Evolutionary conservation across 768 basidiomycete species (phyloP), one percentile per base, ranked within the genome.

Genomic region (Leucocoprinus sp.): DNA sequence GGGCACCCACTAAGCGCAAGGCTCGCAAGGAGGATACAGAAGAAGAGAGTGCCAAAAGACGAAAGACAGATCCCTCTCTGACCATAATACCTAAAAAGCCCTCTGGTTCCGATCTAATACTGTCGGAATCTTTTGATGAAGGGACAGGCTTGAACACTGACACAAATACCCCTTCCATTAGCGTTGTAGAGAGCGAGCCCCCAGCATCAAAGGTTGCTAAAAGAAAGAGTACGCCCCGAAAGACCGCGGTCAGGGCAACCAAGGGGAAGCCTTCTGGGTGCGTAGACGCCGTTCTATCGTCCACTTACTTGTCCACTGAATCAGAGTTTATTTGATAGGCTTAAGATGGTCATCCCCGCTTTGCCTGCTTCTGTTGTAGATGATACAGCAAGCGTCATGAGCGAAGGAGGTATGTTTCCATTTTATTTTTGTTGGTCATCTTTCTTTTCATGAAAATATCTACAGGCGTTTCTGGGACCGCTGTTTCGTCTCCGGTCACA

Each of bases 401-500:
- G 82, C 49, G 84, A 86, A 75, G 74, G 46, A 27, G 46, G 84
- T 82, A 52, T 52, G 59, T 33, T 11, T 6, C 29, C 39, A 8
- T 21, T 27, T 35, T 28, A 28, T n/a, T 5, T 36, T 8, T 26
- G 9, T 15, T 17, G n/a, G n/a, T 31, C 19, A n/a, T 41, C 17
- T 27, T 21, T 43, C 42, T 48, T 45, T 33, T 39, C 56, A 38
- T 37, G 43, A 37, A 44, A 38, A 45, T 43, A 28, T 29, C 51
- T 76, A n/a, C 23, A 42, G 84, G 74, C 33, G 78, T 78, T 56
- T 73, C 80, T 11, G 76, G 76, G 22, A 86, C 84, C 12, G 83
- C 82, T 2, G 79, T 84, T 2, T 86, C 84, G 2, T 86, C 84
- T 1, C 84, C 84, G 8, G 63, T 75, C 8, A 70, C 70, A n/a